These are phyloP conservation scores for Phaeosphaeria sp. DNA, from an alignment of 2,329 filamentous ascomycete species.

Conservation along the genomic window DNA sequence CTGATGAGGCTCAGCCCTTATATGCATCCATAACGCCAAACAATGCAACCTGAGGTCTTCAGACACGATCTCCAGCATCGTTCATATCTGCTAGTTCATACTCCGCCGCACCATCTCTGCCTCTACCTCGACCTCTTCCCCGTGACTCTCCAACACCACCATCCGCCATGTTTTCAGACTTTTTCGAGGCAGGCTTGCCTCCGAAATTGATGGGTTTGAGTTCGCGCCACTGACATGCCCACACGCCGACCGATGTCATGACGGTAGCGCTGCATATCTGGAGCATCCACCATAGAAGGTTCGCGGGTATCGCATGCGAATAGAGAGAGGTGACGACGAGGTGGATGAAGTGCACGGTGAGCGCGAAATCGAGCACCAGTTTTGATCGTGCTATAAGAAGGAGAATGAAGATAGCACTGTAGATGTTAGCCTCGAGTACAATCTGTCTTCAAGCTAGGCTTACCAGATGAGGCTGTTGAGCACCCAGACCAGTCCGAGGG, in stretches of 20 bases:
- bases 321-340: slow-evolving; percentile 80
- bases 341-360: slow-evolving; percentile 87
- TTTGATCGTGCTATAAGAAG: slow-evolving; percentile 87
- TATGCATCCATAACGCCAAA: slow-evolving; percentile 31
- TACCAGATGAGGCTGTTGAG: slow-evolving; percentile 70
- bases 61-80: slow-evolving; percentile 46
- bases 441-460: slow-evolving; percentile 29
- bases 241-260: slow-evolving; percentile 79
- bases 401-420: slow-evolving; percentile 82
- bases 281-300: slow-evolving; percentile 85
- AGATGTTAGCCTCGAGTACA: slow-evolving; percentile 16
- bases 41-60: slow-evolving; percentile 36
- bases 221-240: slow-evolving; percentile 91
- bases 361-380: slow-evolving; percentile 90
- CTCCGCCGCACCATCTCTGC: slow-evolving; percentile 54
- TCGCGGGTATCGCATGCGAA: slow-evolving; percentile 75
- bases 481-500: slow-evolving; percentile 71
- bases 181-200: slow-evolving; percentile 53
- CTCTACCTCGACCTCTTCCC: slow-evolving; percentile 49
- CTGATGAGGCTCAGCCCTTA: neutral
- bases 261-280: slow-evolving; percentile 66
- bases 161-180: slow-evolving; percentile 25
- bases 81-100: slow-evolving; percentile 58
- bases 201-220: slow-evolving; percentile 88
- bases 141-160: slow-evolving; percentile 49